Percentiles rank a stretch among this genome's conserved stretches.
Conservation (phyloP, 768 basidiomycete species). For the Phanerochaete carnosa region DNA sequence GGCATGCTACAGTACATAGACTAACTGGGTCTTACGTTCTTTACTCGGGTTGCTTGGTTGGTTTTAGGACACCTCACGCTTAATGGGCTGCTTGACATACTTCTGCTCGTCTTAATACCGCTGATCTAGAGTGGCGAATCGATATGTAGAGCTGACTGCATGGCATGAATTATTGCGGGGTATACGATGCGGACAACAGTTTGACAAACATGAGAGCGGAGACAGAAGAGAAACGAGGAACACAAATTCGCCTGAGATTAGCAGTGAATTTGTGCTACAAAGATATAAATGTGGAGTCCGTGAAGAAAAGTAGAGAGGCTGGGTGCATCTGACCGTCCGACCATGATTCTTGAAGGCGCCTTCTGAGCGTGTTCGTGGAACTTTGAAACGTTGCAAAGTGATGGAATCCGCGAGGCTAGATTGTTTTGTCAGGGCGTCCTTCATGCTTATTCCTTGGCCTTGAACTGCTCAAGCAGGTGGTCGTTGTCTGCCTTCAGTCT, state of each 20-base stretch:
- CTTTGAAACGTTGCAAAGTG: slow-evolving; percentile 8
- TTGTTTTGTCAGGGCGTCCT: slow-evolving; percentile 3
- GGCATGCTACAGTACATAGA: slow-evolving; percentile 6
- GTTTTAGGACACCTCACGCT: background rate
- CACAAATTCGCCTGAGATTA: background rate
- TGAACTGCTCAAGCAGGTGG: slow-evolving; percentile 40
- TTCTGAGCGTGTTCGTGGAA: background rate
- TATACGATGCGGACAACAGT: slow-evolving; percentile 5
- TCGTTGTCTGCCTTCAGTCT: slow-evolving; percentile 73
- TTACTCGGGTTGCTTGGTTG: background rate
- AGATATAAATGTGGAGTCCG: background rate
- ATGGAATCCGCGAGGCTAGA: slow-evolving; percentile 34
- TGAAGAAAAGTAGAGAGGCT: background rate
- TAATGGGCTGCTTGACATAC: background rate
- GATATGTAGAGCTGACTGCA: background rate
- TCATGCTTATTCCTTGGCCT: slow-evolving; percentile 23
- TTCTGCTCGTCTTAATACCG: background rate
- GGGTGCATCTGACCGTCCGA: background rate
- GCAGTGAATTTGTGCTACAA: background rate
- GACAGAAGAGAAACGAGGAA: background rate
- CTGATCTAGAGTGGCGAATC: background rate
- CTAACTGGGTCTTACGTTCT: background rate
- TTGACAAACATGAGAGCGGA: background rate
- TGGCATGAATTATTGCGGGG: slow-evolving; percentile 2
- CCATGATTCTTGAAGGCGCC: background rate